Evolutionary conservation across 805 yeast species (phyloP), one percentile per base, ranked within the genome.

Genomic region (Saccharomycopsis selenospora): DNA sequence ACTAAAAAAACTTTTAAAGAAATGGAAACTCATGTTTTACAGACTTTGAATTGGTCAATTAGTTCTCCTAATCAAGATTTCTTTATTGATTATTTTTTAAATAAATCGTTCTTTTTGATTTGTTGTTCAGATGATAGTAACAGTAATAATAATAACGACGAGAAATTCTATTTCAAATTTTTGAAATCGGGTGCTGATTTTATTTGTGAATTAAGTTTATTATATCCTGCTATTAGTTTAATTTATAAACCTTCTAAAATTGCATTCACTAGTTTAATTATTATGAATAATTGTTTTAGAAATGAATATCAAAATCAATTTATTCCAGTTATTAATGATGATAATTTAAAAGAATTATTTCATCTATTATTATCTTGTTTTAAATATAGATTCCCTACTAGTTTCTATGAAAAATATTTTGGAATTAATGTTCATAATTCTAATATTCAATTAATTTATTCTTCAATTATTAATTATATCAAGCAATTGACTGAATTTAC

Each of bases 1-100:
- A 41, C 17, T 36, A 68, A 65, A 47, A 56, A 62, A 27, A 67
- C 69, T 71, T 71, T 71, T 57, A 64, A 63, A 52, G 73, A 71
- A 54, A 71, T 71, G 76, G 76, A 71, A 56, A 55, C 68, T 42
- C 74, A 70, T 55, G 66, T 71, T 25, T 55, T 71, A 52, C 56
- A 62, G 40, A 68, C 73, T 0, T 53, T 71, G 36, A 63, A 66
- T 14, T 71, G 76, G 72, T 59, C 63, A 1, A 46, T 68, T 8
- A 22, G 29, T 11, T 24, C 30, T 23, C 53, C 55, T 5, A 49
- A 46, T 25, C 49, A 46, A 10, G 50, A 47, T 24, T 25, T 44
- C 11, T 52, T 52, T 30, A 42, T 52, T n/a, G 55, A 52, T 11
- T 52, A 46, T 38, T 52, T 36, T 25, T 29, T 52, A 4, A 49